Conservation (phyloP, 2,329 filamentous ascomycete genomes). For the Fusarium sp. region DNA sequence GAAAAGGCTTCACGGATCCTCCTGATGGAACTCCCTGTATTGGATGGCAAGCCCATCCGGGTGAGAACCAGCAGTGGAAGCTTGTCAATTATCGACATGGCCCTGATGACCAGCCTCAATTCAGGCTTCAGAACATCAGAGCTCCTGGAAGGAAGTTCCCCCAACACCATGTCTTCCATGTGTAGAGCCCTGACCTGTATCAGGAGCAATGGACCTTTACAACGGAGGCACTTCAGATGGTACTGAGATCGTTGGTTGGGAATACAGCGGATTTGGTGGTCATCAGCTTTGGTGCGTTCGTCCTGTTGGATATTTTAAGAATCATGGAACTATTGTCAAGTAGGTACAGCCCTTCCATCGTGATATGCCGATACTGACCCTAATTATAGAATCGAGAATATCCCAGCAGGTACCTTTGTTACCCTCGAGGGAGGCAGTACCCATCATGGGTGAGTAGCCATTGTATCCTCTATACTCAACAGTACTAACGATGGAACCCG, state of each 20-base stretch:
- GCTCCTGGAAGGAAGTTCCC: neutral
- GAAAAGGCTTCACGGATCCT: neutral
- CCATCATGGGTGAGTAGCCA: neutral
- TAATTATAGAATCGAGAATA: neutral
- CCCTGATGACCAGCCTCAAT: neutral
- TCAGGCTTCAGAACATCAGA: neutral
- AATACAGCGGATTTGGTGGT: neutral
- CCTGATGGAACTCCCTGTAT: neutral
- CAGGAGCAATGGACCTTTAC: neutral
- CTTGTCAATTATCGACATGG: neutral
- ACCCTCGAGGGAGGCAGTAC: neutral
- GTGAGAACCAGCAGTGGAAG: neutral
- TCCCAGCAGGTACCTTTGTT: neutral
- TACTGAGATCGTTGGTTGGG: neutral
- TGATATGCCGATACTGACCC: neutral
- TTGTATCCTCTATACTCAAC: fast-evolving
- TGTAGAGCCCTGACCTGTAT: fast-evolving
- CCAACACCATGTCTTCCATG: neutral
- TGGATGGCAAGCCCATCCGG: neutral
- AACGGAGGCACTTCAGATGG: neutral
- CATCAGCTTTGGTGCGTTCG: neutral
- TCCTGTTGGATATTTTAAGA: neutral
- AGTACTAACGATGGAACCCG: neutral
- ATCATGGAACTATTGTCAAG: neutral
- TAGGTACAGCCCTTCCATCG: too few relatives aligned